Base-by-base conservation (phyloP, 768 basidiomycete species). In the Tricholoma sp. region DNA sequence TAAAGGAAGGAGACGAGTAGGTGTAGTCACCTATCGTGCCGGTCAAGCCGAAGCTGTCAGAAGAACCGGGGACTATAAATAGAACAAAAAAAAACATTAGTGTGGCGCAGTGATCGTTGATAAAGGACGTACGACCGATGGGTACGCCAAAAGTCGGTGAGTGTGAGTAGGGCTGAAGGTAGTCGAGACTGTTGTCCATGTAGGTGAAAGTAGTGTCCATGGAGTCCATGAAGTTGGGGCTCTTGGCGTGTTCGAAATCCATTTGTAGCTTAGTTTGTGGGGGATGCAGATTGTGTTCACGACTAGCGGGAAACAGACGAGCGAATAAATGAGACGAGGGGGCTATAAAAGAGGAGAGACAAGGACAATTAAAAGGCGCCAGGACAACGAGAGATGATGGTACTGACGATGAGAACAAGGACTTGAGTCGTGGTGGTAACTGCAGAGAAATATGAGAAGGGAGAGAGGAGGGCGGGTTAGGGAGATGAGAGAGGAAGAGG, bases 111-210 rank as follows among this genome's bases (percentile, higher is more conserved):
- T 28, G 44, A 44, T 56, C 45, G 37, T 20, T 52, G 18, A 50
- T 50, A 37, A 47, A 55, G 2, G 20, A 83, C 86, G 72, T 68
- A 88, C 88, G 71, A 65, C 81, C 77, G 70, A 89, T 81, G 61
- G 83, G 72, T 51, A 86, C 81, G 69, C 81, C 81, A 58, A 85
- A 88, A 42, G 73, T 64, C 29, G 78, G 74, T 4, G 78, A 77
- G 9, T 84, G 79, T 61, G 84, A 80, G 34, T 86, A 86, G 70
- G 86, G 87, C 71, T 86, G 84, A 62, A 89, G 80, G 68, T 88
- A 90, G 57, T 81, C 80, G 63, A 80, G 73, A 57, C 73, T 72
- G 58, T 68, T 76, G 67, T 81, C 79, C 72, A 80, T 74, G 70
- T 81, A 80, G 59, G 72, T 69, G 62, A 76, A 78, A 28, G 76